Conservation (phyloP, 2,329 filamentous ascomycete genomes). For the Clonostachys solani region DNA sequence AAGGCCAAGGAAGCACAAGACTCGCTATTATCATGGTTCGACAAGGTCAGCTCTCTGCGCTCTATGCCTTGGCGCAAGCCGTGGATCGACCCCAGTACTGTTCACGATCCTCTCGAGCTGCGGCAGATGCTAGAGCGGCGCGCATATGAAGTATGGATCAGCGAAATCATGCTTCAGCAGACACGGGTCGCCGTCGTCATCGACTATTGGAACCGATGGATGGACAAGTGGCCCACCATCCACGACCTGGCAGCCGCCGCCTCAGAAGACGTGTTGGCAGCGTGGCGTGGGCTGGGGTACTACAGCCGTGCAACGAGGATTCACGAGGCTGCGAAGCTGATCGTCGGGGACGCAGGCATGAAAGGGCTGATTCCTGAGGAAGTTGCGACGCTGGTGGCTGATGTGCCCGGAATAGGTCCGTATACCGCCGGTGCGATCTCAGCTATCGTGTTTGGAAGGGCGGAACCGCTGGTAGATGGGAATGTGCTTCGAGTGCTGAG, state of each 20-base stretch:
- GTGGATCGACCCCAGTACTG: constrained; percentile 42
- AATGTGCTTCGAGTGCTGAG: constrained; percentile 59
- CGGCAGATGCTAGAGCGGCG: constrained; percentile 41
- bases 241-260: constrained; percentile 47
- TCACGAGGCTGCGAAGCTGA: constrained; percentile 49
- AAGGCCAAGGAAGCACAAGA: constrained; percentile 18
- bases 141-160: constrained; percentile 64
- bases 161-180: constrained; percentile 65
- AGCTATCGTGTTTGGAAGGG: constrained; percentile 56
- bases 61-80: constrained; percentile 56
- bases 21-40: constrained; percentile 47
- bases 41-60: constrained; percentile 37
- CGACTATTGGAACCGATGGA: constrained; percentile 61
- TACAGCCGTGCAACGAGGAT: constrained; percentile 61
- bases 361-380: constrained; percentile 44
- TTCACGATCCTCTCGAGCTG: constrained; percentile 22
- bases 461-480: constrained; percentile 59
- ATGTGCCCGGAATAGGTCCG: constrained; percentile 54
- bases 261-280: constrained; percentile 50
- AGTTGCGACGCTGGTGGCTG: constrained; percentile 38
- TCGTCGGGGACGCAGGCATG: constrained; percentile 34
- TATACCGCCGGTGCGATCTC: constrained; percentile 62
- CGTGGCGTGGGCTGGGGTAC: constrained; percentile 60
- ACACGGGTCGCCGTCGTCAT: constrained; percentile 59
- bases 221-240: constrained; percentile 55